A percentile compares a stretch with the other conserved stretches of the same genome.
Conservation (phyloP, 805 yeast species). For the Candida nanaspora region DNA sequence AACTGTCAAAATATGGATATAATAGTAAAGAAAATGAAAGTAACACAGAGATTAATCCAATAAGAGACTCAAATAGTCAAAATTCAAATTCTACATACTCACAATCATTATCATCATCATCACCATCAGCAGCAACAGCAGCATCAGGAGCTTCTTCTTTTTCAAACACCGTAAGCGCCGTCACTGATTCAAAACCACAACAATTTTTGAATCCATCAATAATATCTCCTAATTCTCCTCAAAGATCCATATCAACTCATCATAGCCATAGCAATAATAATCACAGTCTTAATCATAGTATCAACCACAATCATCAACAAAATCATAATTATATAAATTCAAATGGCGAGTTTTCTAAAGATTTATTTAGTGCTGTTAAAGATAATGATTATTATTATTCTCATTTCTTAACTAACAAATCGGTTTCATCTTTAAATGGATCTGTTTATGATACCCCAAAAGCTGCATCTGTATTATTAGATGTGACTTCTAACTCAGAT, state of each 20-base stretch:
- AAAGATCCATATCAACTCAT: neutral
- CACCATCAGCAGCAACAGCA: too few relatives aligned
- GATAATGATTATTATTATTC: slow-evolving; percentile 9
- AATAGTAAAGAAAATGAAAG: neutral
- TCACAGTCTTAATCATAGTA: too few relatives aligned
- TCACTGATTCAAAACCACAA: too few relatives aligned
- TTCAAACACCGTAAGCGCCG: too few relatives aligned
- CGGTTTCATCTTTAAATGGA: slow-evolving; percentile 17
- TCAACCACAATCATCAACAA: neutral
- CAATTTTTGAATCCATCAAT: too few relatives aligned
- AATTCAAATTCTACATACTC: neutral
- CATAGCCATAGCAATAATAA: neutral
- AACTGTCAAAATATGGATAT: neutral
- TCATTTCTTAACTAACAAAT: slow-evolving; percentile 17
- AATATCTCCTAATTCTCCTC: neutral
- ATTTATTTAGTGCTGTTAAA: neutral
- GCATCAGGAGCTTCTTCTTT: too few relatives aligned
- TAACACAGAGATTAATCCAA: neutral
- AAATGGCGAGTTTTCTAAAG: neutral
- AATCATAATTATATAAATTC: neutral
- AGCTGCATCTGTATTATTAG: neutral
- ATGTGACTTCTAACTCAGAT: neutral
- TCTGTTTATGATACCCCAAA: slow-evolving; percentile 1
- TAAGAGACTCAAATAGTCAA: slow-evolving; percentile 1
- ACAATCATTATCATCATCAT: too few relatives aligned